Conservation (phyloP, 805 yeast genomes). For the Cephaloascus fragrans region DNA sequence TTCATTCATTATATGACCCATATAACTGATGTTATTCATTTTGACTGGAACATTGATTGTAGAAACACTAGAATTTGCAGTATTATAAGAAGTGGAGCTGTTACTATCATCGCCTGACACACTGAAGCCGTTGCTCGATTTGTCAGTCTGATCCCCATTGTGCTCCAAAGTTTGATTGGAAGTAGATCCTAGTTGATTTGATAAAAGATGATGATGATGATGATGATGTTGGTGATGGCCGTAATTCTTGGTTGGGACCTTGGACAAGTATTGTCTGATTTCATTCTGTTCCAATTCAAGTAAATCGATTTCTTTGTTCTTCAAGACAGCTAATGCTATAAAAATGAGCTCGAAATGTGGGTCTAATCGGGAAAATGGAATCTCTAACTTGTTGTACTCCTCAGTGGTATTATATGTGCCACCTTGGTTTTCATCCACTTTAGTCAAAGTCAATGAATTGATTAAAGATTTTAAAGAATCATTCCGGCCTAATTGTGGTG, state of each 20-base stretch:
- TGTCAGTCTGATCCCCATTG: neutral
- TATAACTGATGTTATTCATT: conserved; percentile 23
- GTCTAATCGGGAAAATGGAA: conserved; percentile 55
- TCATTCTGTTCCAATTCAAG: conserved; percentile 88
- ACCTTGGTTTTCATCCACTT: neutral
- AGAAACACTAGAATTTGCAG: neutral
- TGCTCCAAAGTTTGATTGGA: neutral
- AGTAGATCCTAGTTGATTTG: neutral
- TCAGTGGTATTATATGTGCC: neutral
- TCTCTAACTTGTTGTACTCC: conserved; percentile 6
- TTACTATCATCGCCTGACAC: neutral
- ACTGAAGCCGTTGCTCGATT: neutral
- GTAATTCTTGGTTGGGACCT: conserved; percentile 38
- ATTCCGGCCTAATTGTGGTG: conserved; percentile 3
- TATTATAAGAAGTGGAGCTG: neutral
- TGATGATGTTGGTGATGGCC: conserved; percentile 3
- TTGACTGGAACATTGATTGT: neutral
- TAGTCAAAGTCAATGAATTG: neutral
- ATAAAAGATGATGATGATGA: conserved; percentile 3
- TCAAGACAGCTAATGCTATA: conserved; percentile 67
- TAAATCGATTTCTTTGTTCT: conserved; percentile 67
- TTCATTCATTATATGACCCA: conserved; percentile 63
- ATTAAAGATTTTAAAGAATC: conserved; percentile 23
- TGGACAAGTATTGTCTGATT: conserved; percentile 65
- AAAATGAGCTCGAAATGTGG: conserved; percentile 73